Base-by-base conservation (phyloP, 352 stramenopile genomes). In the Phytopythium kandeliae region DNA sequence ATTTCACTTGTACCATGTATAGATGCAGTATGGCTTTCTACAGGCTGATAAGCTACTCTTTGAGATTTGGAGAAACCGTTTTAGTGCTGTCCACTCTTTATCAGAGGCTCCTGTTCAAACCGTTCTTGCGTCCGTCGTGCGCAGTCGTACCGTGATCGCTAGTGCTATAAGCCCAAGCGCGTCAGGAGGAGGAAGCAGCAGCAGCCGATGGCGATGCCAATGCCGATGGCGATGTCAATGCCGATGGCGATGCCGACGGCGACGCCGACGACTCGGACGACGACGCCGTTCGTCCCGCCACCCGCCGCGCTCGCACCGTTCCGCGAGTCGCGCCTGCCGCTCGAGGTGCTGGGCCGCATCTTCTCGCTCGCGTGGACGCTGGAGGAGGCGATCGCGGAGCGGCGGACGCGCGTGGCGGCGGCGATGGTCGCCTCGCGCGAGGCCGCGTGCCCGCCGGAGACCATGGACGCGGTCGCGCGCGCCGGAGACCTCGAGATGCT, bases 331-430 rank as follows among this genome's bases (percentile, higher is more conserved):
- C 50, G 30, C 30, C 69, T 86, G 36, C 74, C 74, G 15, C 49
- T 80, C 38, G 74, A 86, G 52, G 57, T 65, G 10, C 50, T 86
- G 15, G 71, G 69, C 0, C 55, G 63, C 44, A 60, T 86, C 22
- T 74, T 69, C 40, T 55, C 60, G 43, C 80, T 71, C 51, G 60
- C 38, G 12, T 84, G 65, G 62, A 67, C 67, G 53, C 49, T 86
- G 34, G 50, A 55, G 11, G 42, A 65, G 4, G 74, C 74, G 8
- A 45, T 84, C 4, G n/a, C 42, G 2, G 42, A 41, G 12, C 50
- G 65, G 4, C 51, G 69, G 11, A 38, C 44, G 9, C 67, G 81
- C 19, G 57, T 74, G 28, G 67, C 70, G 38, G 67, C 63, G 22
- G 51, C 71, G 34, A 38, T 86, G 38, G 48, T 78, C 46, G 47